These are phyloP conservation scores for Lepidopterella palustris DNA, from an alignment of 495 filamentous ascomycete genomes.

Conservation along the genomic window DNA sequence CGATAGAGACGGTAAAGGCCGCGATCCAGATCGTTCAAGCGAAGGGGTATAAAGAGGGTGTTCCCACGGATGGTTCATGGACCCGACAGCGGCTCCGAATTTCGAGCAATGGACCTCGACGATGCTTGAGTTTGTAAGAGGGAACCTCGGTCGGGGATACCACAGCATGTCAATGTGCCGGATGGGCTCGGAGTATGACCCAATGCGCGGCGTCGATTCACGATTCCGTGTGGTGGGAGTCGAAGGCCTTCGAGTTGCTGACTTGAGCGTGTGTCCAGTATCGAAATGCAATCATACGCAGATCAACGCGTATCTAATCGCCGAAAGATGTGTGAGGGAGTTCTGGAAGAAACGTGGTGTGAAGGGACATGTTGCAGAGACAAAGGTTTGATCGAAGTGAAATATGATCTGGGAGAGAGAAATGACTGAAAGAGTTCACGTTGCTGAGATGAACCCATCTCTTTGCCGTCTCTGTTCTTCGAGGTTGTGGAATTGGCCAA, in stretches of 20 bases:
- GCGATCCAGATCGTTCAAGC: neutral
- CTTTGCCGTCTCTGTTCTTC: no score
- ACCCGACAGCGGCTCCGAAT: neutral
- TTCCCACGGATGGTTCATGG: neutral
- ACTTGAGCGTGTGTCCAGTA: neutral
- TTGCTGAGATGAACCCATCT: no score
- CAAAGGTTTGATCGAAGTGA: no score
- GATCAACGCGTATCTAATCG: neutral
- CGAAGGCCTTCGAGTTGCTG: neutral
- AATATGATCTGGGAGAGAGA: no score
- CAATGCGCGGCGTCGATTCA: neutral
- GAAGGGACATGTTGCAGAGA: no score
- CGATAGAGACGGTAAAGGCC: neutral
- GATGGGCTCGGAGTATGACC: neutral
- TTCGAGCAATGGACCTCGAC: neutral
- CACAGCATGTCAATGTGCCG: neutral
- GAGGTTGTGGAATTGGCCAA: no score
- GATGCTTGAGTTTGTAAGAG: neutral
- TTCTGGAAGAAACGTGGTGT: no score
- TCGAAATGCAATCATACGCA: neutral
- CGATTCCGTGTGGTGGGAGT: neutral
- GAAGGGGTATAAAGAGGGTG: neutral
- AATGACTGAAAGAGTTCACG: no score
- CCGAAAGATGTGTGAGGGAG: neutral
- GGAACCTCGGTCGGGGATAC: neutral